Evolutionary conservation across 306 rosid genomes (phyloP), one percentile per base, ranked within the genome.

Genomic region (Vigna nakashimae): DNA sequence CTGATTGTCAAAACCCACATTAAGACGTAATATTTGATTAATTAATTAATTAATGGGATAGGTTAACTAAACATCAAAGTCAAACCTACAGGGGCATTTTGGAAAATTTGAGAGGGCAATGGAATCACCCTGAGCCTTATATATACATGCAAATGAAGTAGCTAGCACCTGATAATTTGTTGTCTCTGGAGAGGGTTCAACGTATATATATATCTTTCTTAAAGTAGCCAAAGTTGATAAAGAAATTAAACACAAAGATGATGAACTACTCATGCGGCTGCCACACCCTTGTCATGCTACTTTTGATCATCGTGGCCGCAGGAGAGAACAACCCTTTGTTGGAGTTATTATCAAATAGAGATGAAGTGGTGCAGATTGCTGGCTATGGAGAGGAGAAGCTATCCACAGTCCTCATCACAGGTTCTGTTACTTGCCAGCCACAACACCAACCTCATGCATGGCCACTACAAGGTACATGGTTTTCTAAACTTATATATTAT

Each of bases 331-430:
- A 73, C 10, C 66, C 76, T 17, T 57, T 86, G 65, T 67, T 84
- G 2, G 89, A 82, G 46, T 65, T 80, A 55, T 69, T 80, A 58
- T 73, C 83, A 42, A 87, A 86, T 87, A 83, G 90, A 79, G 90
- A 92, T 5, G 97, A 95, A 42, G 70, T 87, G 80, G 84, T 84
- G 81, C 78, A 83, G 50, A 78, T 87, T 32, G 98, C 98, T 71
- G 99, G 99, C 42, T 92, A 95, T 84, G 98, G 99, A 68, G 97
- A 95, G 74, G 91, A 92, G 70, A 95, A 85, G 84, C 89, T 95
- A 22, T 95, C 99, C 69, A 95, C 98, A 0, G 99, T 95, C n/a
- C 84, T 95, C 9, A 80, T 95, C 40, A 86, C 91, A 12, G 99
- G 98, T 4, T 95, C 99, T 3, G 67, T 95, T 77, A 73, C 80